Base-by-base conservation (phyloP, 495 filamentous ascomycete genomes). In the Saxophila tyrrhenica region DNA sequence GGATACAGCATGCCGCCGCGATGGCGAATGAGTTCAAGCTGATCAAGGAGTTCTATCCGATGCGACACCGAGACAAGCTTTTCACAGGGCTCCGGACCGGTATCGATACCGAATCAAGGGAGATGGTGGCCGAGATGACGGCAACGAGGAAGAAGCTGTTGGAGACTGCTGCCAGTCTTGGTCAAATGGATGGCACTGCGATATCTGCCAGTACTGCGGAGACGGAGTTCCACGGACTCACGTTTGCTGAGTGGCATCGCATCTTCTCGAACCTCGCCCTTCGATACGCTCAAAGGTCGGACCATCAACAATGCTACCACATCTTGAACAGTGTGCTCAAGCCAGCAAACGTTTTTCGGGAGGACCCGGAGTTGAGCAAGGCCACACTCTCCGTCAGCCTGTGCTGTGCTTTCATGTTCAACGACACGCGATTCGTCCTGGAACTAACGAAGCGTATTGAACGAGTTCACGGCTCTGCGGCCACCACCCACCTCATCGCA, bases 231-330 rank as follows among this genome's bases (percentile, higher is more conserved):
- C 80, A 86, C 53, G 86, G 83, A 5, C 86, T 97, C 42, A 62
- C 78, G 0, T 94, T 95, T 61, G 73, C 80, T 47, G 73, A 78
- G 24, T 98, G 92, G 92, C 77, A 95, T 2, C 84, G 94, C 52
- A 77, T 94, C n/a, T 94, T 97, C 64, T 77, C 89, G 43, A 80
- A 89, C 61, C 94, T 92, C 64, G 84, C 87, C 11, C 73, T 95
- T 35, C 69, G 78, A 16, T 76, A 87, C 1, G 84, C 89, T 19
- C 77, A 79, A 42, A 67, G 69, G 39, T 72, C 70, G 17, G 71
- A 82, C 5, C 70, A 69, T 42, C 73, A 79, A 22, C 82, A 85
- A 49, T 80, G 87, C 32, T 97, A 95, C 62, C 80, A 84, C 23
- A 75, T 83, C 3, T 81, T 94, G 55, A 77, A 84, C 39, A 77